Evolutionary conservation across 176 grass and related monocot species (phyloP), one percentile per base, ranked within the genome.

Genomic region (Chloris gayana): DNA sequence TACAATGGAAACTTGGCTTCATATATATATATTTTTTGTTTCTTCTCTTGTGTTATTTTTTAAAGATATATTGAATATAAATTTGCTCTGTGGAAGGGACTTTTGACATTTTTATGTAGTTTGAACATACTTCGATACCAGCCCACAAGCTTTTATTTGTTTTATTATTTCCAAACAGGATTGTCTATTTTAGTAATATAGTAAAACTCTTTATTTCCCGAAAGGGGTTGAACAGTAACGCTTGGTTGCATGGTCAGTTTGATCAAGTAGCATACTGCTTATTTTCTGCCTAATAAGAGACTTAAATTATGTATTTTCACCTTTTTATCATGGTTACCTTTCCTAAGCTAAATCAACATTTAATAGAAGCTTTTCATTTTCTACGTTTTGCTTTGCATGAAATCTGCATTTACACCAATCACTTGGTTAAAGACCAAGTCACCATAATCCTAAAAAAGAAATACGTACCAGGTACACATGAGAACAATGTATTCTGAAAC

Each of bases 71-170:
- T 29, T 17, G 33, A 6, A 70, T 41, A 42, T 50, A 32, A 19
- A 51, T 70, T 60, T 76, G 14, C 17, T 70, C 76, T 42, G 33
- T 42, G 18, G 11, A 72, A 27, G 25, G 25, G 13, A 34, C 3
- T 80, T 61, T 80, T 61, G 14, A 63, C 74, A 80, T 78, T 84
- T 38, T 19, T 61, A 33, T 30, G 5, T 12, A 62, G 3, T 25
- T 63, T 1, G 76, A 50, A 46, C 35, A 72, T 38, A 2, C 51
- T 45, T 71, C 3, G 33, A 13, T 45, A 60, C 14, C 60, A 32
- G 24, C 18, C 39, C 14, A 62, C 25, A n/a, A 12, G 11, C 19
- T 70, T 51, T 64, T 3, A 25, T 31, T 4, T 19, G 21, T 63
- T 82, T 82, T 62, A 0, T 5, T 71, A 50, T 64, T 77, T 64